Percentiles rank a stretch among this genome's conserved stretches.
Evolutionary conservation across 352 stramenopile genomes (phyloP).

Genomic region (Phytophthora brassicae): DNA sequence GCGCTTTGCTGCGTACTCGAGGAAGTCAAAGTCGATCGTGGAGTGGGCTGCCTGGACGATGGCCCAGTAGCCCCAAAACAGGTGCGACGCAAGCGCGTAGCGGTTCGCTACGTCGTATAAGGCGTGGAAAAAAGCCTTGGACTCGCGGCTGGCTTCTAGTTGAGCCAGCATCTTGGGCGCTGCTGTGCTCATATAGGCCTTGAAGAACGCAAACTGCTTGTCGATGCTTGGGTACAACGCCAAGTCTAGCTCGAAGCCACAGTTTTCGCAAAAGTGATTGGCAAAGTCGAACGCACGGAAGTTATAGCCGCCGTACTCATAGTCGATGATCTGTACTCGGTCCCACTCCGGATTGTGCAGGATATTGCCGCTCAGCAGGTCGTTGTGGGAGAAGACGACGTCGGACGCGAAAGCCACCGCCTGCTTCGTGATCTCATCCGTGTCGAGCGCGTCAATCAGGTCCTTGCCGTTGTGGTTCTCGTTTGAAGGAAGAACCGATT

Average conservation of each 20-base stretch:
- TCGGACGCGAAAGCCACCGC: conserved; percentile 77
- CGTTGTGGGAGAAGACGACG: conserved; percentile 93
- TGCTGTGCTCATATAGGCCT: conserved; percentile 77
- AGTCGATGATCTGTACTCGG: conserved; percentile 94
- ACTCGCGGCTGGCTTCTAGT: conserved; percentile 70
- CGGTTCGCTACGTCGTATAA: conserved; percentile 85
- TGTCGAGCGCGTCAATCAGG: conserved; percentile 49
- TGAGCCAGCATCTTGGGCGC: conserved; percentile 60
- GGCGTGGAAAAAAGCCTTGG: conserved; percentile 82
- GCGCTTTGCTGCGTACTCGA: conserved; percentile 82
- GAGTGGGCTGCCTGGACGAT: conserved; percentile 90
- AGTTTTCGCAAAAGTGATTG: conserved; percentile 96
- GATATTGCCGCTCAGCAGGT: conserved; percentile 90
- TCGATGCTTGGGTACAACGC: conserved; percentile 79
- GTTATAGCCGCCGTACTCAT: conserved; percentile 95
- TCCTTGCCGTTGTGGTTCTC: conserved; percentile 67
- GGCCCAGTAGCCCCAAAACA: conserved; percentile 95
- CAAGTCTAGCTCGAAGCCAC: conserved; percentile 92
- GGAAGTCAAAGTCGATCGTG: conserved; percentile 91
- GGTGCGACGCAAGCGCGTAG: conserved; percentile 88
- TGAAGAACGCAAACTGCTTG: conserved; percentile 87
- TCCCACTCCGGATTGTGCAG: conserved; percentile 75
- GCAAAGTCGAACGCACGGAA: conserved; percentile 93
- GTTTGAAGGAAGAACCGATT: conserved; percentile 77
- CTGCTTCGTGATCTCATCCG: conserved; percentile 77